Evolutionary conservation across 2,329 filamentous ascomycete species (phyloP), one percentile per base, ranked within the genome.

Genomic region (Aspergillus bombycis): DNA sequence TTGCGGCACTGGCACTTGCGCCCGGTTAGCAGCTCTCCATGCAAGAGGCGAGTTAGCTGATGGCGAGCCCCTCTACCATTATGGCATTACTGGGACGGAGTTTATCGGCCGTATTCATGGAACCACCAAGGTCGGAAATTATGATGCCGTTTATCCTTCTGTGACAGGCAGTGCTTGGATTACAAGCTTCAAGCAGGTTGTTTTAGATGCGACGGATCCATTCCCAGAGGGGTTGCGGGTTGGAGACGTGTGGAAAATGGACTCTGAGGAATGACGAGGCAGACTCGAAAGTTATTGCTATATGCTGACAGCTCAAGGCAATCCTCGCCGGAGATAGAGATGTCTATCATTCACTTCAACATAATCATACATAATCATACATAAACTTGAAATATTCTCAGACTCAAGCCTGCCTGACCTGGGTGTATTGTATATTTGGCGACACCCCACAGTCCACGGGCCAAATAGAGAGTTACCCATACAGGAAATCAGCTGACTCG

Each of bases 81-180:
- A 66, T 10, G 81, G 80, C 53, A 77, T 83, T 36, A 82, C 80
- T 28, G 79, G 75, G 1, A 80, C 78, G 0, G 74, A 80, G 57
- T 83, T 83, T 59, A 65, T 75, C 2, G 71, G 77, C 34, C 72
- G 73, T 16, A 80, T 83, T 56, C 58, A 68, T 12, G 74, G 75
- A 0, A 77, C 72, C 0, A 74, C 76, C 2, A 79, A 72, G 38
- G 74, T 82, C 2, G 81, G 79, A 0, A 55, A 73, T 0, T 77
- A 75, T 43, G 70, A 77, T 32, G 81, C 80, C 0, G 71, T 83
- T 4, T 50, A 80, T 14, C 78, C 81, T 0, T 77, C 72, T 0
- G 70, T 83, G 1, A 78, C 79, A 41, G 80, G 81, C 0, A 71
- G 78, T 32, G 81, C 76, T 1, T 83, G 81, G 80, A 79, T 83